These are phyloP conservation scores for Schrenkiella parvula DNA, from an alignment of 345 rosid species.

Conservation along the genomic window DNA sequence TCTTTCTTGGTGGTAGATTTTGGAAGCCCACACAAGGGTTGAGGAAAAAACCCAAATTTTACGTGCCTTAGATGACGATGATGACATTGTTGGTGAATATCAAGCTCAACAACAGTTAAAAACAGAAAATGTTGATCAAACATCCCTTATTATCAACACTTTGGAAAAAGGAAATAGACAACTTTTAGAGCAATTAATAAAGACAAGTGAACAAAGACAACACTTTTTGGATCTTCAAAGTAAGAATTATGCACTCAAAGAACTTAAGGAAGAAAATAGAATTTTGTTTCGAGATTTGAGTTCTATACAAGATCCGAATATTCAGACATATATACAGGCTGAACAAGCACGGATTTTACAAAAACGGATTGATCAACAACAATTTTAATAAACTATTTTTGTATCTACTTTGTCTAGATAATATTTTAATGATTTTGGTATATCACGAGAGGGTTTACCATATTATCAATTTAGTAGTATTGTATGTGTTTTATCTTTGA, in stretches of 20 bases:
- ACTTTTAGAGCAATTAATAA: not conserved
- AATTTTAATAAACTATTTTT: not conserved
- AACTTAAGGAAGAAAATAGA: not conserved
- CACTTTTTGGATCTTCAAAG: slow-evolving; percentile 54
- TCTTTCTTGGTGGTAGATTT: slow-evolving; percentile 45
- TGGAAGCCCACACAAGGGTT: slow-evolving; percentile 59
- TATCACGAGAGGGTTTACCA: not conserved
- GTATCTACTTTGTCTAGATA: not conserved
- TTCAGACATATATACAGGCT: not conserved
- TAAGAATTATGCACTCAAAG: not conserved
- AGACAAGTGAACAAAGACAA: slow-evolving; percentile 22
- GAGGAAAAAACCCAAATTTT: slow-evolving; percentile 56
- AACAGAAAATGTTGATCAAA: not conserved
- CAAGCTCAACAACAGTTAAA: not conserved
- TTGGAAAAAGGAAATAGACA: not conserved
- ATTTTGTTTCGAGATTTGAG: not conserved
- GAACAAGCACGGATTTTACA: not conserved
- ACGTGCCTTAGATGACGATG: slow-evolving; percentile 33
- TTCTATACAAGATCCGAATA: not conserved
- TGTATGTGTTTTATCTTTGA: not conserved
- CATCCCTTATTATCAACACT: not conserved
- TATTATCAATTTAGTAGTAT: not conserved
- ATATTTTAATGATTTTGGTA: not conserved
- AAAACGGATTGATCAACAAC: not conserved
- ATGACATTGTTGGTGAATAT: not conserved